These are phyloP conservation scores for Crithidia mellificae DNA, from an alignment of 208 protist genomes.

Conservation along the genomic window DNA sequence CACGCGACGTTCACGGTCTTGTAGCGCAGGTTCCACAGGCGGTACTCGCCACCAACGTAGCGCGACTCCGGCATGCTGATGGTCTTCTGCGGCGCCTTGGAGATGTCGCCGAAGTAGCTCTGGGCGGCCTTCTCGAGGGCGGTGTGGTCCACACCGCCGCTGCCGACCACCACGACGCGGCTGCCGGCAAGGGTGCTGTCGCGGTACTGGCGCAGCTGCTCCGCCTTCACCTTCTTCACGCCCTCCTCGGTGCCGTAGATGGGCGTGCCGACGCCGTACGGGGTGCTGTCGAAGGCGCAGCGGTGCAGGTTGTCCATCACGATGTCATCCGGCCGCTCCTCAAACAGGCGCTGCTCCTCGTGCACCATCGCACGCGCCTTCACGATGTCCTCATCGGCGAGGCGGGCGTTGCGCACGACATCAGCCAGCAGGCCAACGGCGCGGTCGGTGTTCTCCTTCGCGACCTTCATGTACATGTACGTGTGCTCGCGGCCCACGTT, in stretches of 20 bases:
- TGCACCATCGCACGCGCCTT: slow-evolving; percentile 91
- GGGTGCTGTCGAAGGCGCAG: slow-evolving; percentile 90
- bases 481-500: slow-evolving; percentile 97
- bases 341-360: slow-evolving; percentile 93
- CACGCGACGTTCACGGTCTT: slow-evolving; percentile 87
- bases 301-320: slow-evolving; percentile 97
- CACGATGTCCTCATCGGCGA: slow-evolving; percentile 88
- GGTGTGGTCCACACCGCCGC: slow-evolving; percentile 96
- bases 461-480: slow-evolving; percentile 94
- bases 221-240: slow-evolving; percentile 82
- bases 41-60: slow-evolving; percentile 87
- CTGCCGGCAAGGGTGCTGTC: slow-evolving; percentile 89
- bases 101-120: slow-evolving; percentile 89
- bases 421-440: slow-evolving; percentile 96
- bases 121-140: slow-evolving; percentile 90
- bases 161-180: slow-evolving; percentile 95
- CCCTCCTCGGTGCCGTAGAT: slow-evolving; percentile 96
- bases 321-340: slow-evolving; percentile 93
- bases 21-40: slow-evolving; percentile 88
- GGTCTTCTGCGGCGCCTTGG: slow-evolving; percentile 29
- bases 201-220: slow-evolving; percentile 84
- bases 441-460: slow-evolving; percentile 92
- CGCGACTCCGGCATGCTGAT: slow-evolving; percentile 50
- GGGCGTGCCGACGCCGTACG: slow-evolving; percentile 89
- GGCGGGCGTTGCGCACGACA: slow-evolving; percentile 94